phyloP scores from a whole-genome alignment of 768 basidiomycete genomes.

The Mycena galopus region DNA sequence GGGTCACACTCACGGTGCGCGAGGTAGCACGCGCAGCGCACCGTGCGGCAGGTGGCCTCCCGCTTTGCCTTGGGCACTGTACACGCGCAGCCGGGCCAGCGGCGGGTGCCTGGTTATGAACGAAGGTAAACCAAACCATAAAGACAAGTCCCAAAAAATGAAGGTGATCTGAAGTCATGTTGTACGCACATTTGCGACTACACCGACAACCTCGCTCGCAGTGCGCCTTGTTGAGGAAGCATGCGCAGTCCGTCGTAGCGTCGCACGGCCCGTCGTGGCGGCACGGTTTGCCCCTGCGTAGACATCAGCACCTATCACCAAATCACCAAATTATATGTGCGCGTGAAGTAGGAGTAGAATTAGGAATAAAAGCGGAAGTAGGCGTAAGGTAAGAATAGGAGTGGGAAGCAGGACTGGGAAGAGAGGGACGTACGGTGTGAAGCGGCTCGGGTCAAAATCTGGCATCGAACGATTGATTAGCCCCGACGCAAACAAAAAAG shows the following conservation, averaged over 20 bases:
- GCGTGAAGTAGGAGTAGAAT: too few relatives aligned
- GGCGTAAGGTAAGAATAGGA: too few relatives aligned
- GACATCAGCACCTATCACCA: too few relatives aligned
- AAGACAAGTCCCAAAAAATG: background rate
- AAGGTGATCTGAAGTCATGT: background rate
- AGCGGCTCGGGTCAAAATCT: conserved; percentile 22
- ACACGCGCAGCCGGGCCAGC: conserved; percentile 72
- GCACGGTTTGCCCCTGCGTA: conserved; percentile 66
- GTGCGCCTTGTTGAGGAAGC: conserved; percentile 62
- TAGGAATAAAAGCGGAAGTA: too few relatives aligned
- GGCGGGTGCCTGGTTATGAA: conserved; percentile 62
- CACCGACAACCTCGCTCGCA: conserved; percentile 73
- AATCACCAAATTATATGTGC: too few relatives aligned
- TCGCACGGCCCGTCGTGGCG: conserved; percentile 69
- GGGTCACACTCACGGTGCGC: conserved; percentile 77
- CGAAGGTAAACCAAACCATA: too few relatives aligned
- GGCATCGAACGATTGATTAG: background rate
- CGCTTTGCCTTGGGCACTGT: conserved; percentile 32
- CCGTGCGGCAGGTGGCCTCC: conserved; percentile 50
- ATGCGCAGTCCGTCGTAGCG: conserved; percentile 57
- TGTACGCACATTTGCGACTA: conserved; percentile 58
- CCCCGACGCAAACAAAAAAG: background rate
- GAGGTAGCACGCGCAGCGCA: conserved; percentile 65
- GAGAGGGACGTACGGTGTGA: conserved; percentile 44
- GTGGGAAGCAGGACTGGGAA: background rate